A percentile compares a stretch with the other conserved stretches of the same genome.
phyloP scores from a whole-genome alignment of 2,329 filamentous ascomycete genomes.

The Drechmeria coniospora region DNA sequence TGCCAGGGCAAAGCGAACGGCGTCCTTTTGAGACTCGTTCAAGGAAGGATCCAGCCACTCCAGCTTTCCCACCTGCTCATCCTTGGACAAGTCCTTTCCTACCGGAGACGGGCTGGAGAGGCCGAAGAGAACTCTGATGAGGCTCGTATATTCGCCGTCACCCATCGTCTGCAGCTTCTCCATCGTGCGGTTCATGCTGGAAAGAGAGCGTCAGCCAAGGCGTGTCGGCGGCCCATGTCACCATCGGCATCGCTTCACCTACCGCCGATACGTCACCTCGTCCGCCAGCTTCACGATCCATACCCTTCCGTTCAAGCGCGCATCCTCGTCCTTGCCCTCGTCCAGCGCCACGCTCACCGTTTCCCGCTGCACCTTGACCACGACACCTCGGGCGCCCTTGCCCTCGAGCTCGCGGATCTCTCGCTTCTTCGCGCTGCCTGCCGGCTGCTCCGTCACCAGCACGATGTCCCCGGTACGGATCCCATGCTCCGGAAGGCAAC shows the following conservation, averaged over 20 bases:
- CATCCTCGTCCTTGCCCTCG: conserved; percentile 38
- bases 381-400: conserved; percentile 54
- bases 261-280: conserved; percentile 50
- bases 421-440: conserved; percentile 55
- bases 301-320: conserved; percentile 27
- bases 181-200: conserved; percentile 49
- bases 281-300: conserved; percentile 55
- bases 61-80: conserved; percentile 29
- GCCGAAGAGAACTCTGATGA: conserved; percentile 49
- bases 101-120: conserved; percentile 36
- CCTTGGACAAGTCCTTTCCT: conserved; percentile 21
- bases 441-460: conserved; percentile 57
- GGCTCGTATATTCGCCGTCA: conserved; percentile 40
- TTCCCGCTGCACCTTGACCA: conserved; percentile 45
- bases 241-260: no score
- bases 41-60: conserved; percentile 47
- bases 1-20: conserved; percentile 67
- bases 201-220: not conserved
- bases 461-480: conserved; percentile 67
- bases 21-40: conserved; percentile 53
- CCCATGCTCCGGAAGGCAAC: conserved; percentile 58
- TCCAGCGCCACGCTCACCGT: conserved; percentile 54
- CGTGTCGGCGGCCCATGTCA: no score
- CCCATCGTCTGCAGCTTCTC: conserved; percentile 40
- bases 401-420: conserved; percentile 57